phyloP scores from a whole-genome alignment of 495 filamentous ascomycete species.

The Evernia prunastri region DNA sequence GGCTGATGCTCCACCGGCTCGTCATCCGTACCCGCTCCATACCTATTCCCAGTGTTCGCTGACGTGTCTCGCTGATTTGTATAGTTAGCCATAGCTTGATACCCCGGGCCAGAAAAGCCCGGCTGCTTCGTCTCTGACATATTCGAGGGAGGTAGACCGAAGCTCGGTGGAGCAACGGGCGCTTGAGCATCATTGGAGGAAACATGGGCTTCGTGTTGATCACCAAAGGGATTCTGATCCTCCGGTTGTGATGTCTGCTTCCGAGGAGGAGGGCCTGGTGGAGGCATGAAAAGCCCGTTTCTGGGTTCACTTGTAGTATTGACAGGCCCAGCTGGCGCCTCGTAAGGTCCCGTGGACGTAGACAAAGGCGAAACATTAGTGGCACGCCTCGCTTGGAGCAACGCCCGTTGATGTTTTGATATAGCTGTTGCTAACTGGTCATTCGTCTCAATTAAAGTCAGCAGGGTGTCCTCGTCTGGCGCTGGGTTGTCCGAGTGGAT shows the following conservation, averaged over 20 bases:
- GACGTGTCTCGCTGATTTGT: constrained; percentile 5
- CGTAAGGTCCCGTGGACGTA: constrained; percentile 9
- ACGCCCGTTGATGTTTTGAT: constrained; percentile 71
- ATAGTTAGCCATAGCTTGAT: constrained; percentile 18
- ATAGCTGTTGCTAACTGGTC: constrained; percentile 74
- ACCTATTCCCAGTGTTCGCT: constrained; percentile 3
- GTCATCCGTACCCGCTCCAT: constrained; percentile 2
- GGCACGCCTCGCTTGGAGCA: constrained; percentile 59
- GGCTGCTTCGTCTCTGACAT: constrained; percentile 7
- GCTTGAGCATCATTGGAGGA: not conserved
- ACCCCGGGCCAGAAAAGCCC: constrained; percentile 5
- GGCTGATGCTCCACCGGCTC: constrained; percentile 10
- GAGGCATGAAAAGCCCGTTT: constrained; percentile 5
- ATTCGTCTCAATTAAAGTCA: constrained; percentile 89
- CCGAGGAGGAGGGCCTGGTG: constrained; percentile 12
- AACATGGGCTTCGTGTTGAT: constrained; percentile 15
- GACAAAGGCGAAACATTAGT: constrained; percentile 7
- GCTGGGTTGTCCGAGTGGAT: constrained; percentile 69
- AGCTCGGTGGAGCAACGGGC: constrained; percentile 11
- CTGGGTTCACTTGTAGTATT: not conserved
- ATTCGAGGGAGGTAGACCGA: constrained; percentile 16
- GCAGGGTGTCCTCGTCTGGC: constrained; percentile 88
- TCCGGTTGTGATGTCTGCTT: constrained; percentile 5
- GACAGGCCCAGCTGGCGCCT: constrained; percentile 3
- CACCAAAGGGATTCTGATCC: constrained; percentile 20